Conservation (phyloP, 371 early-diverging fungal genomes). For the Batkoa obscura region DNA sequence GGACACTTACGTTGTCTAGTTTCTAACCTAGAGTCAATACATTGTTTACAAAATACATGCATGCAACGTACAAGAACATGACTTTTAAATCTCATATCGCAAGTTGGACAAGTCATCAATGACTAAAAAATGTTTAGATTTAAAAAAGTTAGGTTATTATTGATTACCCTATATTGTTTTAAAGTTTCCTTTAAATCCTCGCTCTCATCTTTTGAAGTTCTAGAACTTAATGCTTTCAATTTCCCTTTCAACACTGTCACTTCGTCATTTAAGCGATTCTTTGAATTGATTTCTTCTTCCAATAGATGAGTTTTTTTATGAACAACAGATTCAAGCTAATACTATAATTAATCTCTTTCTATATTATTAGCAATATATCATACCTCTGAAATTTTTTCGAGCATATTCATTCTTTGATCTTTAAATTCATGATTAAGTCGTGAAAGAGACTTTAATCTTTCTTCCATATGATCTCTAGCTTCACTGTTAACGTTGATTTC, state of each 20-base stretch:
- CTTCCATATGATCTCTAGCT: constrained; percentile 22
- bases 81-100: constrained; percentile 65
- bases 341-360: too few relatives aligned
- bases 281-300: not conserved
- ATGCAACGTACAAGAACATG: constrained; percentile 73
- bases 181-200: constrained; percentile 19
- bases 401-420: constrained; percentile 14
- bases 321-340: too few relatives aligned
- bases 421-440: constrained; percentile 12
- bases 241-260: constrained; percentile 12
- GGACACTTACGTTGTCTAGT: constrained; percentile 97
- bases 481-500: constrained; percentile 9
- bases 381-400: not conserved
- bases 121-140: constrained; percentile 22
- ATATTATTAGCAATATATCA: not conserved
- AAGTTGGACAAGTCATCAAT: constrained; percentile 74
- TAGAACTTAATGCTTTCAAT: constrained; percentile 11
- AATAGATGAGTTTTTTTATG: too few relatives aligned
- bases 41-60: constrained; percentile 93
- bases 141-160: not conserved
- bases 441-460: constrained; percentile 21
- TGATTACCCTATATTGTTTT: constrained; percentile 22
- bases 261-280: not conserved
- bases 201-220: constrained; percentile 28
- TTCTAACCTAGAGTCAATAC: constrained; percentile 76